Conservation (phyloP, 352 stramenopile genomes). For the Phytopythium kandeliae region DNA sequence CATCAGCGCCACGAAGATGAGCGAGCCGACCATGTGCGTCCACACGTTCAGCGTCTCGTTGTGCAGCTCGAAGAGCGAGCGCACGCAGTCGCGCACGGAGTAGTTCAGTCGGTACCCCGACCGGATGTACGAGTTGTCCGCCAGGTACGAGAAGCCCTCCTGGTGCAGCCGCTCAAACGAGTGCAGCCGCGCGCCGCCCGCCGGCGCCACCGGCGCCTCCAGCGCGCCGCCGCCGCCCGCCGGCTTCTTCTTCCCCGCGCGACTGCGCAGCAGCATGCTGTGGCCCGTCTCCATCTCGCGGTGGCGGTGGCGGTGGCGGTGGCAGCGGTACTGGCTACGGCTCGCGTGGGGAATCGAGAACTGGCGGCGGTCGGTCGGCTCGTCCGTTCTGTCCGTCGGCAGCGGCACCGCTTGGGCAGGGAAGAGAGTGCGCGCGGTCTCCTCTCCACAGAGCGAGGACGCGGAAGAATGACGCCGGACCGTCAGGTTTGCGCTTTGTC, state of each 20-base stretch:
- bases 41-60: slow-evolving; percentile 89
- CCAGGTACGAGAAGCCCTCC: slow-evolving; percentile 75
- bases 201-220: not conserved
- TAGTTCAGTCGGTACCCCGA: slow-evolving; percentile 84
- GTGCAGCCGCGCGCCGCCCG: slow-evolving; percentile 32
- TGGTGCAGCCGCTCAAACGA: slow-evolving; percentile 74
- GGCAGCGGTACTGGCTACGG: not conserved
- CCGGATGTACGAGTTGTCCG: slow-evolving; percentile 85
- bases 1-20: slow-evolving; percentile 82
- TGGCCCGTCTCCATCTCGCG: slow-evolving; percentile 28
- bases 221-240: no score
- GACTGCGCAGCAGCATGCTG: slow-evolving; percentile 32
- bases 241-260: slow-evolving; percentile 2
- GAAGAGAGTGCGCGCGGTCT: not conserved
- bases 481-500: slow-evolving; percentile 6
- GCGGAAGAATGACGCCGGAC: slow-evolving; percentile 2
- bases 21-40: slow-evolving; percentile 82
- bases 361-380: not conserved
- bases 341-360: not conserved
- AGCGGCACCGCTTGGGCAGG: not conserved
- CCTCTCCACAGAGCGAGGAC: no score
- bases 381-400: no score
- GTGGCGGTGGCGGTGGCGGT: not conserved
- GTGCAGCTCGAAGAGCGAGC: slow-evolving; percentile 83
- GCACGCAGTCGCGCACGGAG: slow-evolving; percentile 66